These are phyloP conservation scores for Sporopachydermia lactativora DNA, from an alignment of 805 yeast species.

Conservation along the genomic window DNA sequence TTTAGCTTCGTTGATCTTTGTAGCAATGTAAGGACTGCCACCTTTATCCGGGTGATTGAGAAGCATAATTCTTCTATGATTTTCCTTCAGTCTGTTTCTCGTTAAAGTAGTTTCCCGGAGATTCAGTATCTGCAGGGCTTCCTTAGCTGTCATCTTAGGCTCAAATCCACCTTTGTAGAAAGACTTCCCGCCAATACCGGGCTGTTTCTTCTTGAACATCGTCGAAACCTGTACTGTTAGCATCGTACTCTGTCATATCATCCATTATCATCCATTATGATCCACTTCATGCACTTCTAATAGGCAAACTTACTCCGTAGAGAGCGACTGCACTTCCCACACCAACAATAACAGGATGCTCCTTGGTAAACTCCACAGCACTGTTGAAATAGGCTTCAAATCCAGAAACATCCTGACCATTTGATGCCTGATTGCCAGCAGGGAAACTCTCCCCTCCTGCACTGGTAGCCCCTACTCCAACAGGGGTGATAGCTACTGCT, in stretches of 20 bases:
- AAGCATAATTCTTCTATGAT: conserved; percentile 67
- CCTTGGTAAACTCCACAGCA: not conserved
- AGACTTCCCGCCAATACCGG: conserved; percentile 52
- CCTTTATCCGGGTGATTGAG: conserved; percentile 84
- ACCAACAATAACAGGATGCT: conserved; percentile 1
- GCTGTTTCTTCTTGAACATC: conserved; percentile 28
- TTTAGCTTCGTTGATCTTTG: conserved; percentile 79
- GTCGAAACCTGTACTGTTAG: not conserved
- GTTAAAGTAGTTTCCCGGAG: conserved; percentile 29
- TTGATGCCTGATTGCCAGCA: conserved; percentile 8
- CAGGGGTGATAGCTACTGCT: conserved; percentile 7
- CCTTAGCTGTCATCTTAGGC: conserved; percentile 76
- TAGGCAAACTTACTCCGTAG: not conserved
- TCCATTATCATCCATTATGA: not conserved
- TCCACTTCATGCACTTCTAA: not conserved
- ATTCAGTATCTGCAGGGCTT: conserved; percentile 75
- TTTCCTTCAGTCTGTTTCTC: conserved; percentile 36
- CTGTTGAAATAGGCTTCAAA: not conserved
- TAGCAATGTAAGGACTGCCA: conserved; percentile 69
- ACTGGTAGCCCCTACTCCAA: conserved; percentile 8
- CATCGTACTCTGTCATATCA: no score
- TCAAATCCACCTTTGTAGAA: conserved; percentile 86
- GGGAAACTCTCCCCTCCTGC: conserved; percentile 10
- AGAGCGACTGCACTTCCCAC: not conserved
- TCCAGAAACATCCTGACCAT: conserved; percentile 7